A percentile compares a stretch with the other conserved stretches of the same genome.
These are phyloP conservation scores for Cubamyces lactineus DNA, from an alignment of 768 basidiomycete genomes.

Conservation along the genomic window DNA sequence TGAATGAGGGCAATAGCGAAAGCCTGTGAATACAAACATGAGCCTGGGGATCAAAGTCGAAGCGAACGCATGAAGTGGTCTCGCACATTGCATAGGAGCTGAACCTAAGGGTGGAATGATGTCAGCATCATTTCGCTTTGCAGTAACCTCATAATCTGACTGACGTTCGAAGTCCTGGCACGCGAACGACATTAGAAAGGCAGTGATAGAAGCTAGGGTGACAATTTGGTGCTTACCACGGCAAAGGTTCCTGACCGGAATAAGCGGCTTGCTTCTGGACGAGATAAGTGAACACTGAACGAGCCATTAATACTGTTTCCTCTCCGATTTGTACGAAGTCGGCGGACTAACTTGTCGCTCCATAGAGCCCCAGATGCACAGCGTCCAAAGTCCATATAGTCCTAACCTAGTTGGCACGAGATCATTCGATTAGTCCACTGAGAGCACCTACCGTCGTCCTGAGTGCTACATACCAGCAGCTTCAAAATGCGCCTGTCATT, in stretches of 20 bases:
- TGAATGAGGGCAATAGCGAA: not conserved
- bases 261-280: slow-evolving; percentile 1
- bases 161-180: slow-evolving; percentile 6
- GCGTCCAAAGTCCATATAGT: slow-evolving; percentile 8
- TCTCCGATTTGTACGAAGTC: no score
- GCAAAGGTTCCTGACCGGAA: slow-evolving; percentile 7
- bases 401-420: not conserved
- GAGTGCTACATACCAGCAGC: not conserved
- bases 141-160: not conserved
- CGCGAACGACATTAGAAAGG: not conserved
- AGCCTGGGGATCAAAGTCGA: not conserved
- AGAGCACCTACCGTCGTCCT: no score
- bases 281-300: slow-evolving; percentile 12
- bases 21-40: not conserved
- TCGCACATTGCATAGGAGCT: slow-evolving; percentile 9
- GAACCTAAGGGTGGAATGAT: not conserved
- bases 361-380: slow-evolving; percentile 8
- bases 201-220: not conserved
- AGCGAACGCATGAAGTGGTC: not conserved
- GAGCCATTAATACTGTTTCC: not conserved
- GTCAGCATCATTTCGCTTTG: no score
- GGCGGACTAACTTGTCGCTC: slow-evolving; percentile 6
- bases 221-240: not conserved
- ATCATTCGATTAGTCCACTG: no score
- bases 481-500: slow-evolving; percentile 6